Percentiles rank a stretch among this genome's conserved stretches.
Evolutionary conservation across 2,329 filamentous ascomycete species (phyloP).

Genomic region (Exophiala aquamarina): DNA sequence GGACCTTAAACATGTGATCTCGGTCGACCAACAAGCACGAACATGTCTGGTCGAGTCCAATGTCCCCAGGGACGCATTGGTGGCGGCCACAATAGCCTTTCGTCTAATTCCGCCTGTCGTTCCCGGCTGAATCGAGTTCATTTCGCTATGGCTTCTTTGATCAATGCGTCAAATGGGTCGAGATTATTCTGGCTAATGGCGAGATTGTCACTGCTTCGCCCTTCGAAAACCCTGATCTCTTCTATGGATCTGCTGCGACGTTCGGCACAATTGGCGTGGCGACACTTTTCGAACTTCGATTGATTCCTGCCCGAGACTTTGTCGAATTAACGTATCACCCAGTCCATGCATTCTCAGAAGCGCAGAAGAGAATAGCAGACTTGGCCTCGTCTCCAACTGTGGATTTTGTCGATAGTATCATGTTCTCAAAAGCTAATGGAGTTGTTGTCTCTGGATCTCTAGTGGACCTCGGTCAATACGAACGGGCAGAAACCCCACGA

Average conservation of each 20-base stretch:
- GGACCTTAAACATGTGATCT: slow-evolving; percentile 61
- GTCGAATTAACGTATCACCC: slow-evolving; percentile 52
- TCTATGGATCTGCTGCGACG: slow-evolving; percentile 64
- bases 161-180: slow-evolving; percentile 60
- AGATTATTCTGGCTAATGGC: slow-evolving; percentile 66
- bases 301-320: slow-evolving; percentile 47
- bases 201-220: slow-evolving; percentile 55
- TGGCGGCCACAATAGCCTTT: slow-evolving; percentile 56
- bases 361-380: slow-evolving; percentile 37
- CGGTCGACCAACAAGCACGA: slow-evolving; percentile 53
- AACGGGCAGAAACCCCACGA: background rate
- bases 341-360: slow-evolving; percentile 39
- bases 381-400: slow-evolving; percentile 37
- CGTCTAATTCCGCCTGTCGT: slow-evolving; percentile 65
- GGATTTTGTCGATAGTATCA: slow-evolving; percentile 54
- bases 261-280: slow-evolving; percentile 68
- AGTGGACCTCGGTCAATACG: slow-evolving; percentile 42
- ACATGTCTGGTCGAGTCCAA: slow-evolving; percentile 68
- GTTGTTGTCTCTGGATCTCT: slow-evolving; percentile 63
- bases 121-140: slow-evolving; percentile 68
- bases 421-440: slow-evolving; percentile 48
- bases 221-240: slow-evolving; percentile 57
- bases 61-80: slow-evolving; percentile 65
- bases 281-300: slow-evolving; percentile 54
- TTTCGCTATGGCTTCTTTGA: slow-evolving; percentile 70